A percentile compares a stretch with the other conserved stretches of the same genome.
These are phyloP conservation scores for Penicillium sp. DNA, from an alignment of 2,329 filamentous ascomycete species.

Conservation along the genomic window DNA sequence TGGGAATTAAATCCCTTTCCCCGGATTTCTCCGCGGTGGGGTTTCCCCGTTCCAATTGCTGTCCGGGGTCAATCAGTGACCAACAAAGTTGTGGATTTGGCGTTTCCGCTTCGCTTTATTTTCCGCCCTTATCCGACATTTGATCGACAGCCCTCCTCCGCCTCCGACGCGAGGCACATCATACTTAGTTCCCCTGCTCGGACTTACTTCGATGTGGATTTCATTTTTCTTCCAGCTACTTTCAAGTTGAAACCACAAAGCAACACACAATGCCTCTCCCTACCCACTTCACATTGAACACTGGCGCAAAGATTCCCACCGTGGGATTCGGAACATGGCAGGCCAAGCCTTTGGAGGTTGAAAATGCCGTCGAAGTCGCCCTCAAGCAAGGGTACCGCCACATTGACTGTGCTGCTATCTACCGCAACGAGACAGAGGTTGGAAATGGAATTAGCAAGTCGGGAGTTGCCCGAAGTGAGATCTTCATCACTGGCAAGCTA, in stretches of 20 bases:
- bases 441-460: slow-evolving; percentile 65
- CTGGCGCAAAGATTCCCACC: slow-evolving; percentile 48
- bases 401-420: slow-evolving; percentile 59
- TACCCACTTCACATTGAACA: slow-evolving; percentile 28
- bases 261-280: slow-evolving; percentile 14
- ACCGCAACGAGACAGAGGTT: slow-evolving; percentile 68
- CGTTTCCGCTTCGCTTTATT: not conserved
- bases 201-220: not conserved
- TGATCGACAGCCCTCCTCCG: slow-evolving; percentile 7
- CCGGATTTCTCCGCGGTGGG: not conserved
- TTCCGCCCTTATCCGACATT: slow-evolving; percentile 11
- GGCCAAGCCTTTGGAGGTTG: slow-evolving; percentile 68
- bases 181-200: not conserved
- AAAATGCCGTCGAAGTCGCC: slow-evolving; percentile 70
- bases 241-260: not conserved
- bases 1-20: not conserved
- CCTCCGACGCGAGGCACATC: not conserved
- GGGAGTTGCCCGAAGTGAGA: slow-evolving; percentile 65
- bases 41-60: not conserved
- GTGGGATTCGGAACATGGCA: slow-evolving; percentile 81
- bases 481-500: slow-evolving; percentile 79
- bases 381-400: slow-evolving; percentile 65
- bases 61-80: not conserved
- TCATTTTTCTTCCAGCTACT: not conserved
- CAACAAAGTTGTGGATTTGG: not conserved